Base-by-base conservation (phyloP, 345 rosid species). In the Hevea brasiliensis region DNA sequence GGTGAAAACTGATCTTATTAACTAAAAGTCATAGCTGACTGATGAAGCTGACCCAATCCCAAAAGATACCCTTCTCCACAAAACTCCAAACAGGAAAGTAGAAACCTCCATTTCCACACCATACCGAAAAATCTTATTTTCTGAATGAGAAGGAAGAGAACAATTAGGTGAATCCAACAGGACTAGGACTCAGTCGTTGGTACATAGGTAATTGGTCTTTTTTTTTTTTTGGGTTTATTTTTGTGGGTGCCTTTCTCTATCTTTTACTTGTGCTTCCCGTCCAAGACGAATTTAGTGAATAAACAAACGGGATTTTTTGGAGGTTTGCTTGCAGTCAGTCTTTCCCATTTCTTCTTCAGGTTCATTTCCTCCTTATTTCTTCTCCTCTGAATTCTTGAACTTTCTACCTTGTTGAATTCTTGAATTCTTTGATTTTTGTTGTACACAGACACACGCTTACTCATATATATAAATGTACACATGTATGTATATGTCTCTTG, bases 11-110 rank as follows among this genome's bases (percentile, higher is more conserved):
- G 10, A 8, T 56, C 48, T 23, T 47, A 24, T 48, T 15, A 12
- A 32, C 37, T 32, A 42, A 11, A 24, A 61, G 71, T 79, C 79
- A 71, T 32, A 24, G 68, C 72, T 69, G 74, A 75, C 61, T 65
- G 1, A 6, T 61, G 78, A 76, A 73, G 54, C 44, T 70, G 77
- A 67, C 80, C 58, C n/a, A n/a, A n/a, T n/a, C 45, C 24, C 24
- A 40, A n/a, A n/a, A 44, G 80, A 70, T 80, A 20, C 73, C 70
- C 45, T 48, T 56, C 82, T 65, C 53, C 81, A 65, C 72, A 56
- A 41, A 54, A 32, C 2, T 74, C 74, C 86, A 81, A 72, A 44
- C 50, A 37, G n/a, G n/a, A n/a, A n/a, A n/a, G n/a, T n/a, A 20
- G 65, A 82, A 68, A 21, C 74, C 50, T 63, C 83, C 73, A 65